Evolutionary conservation across 164 flowering plant species (phyloP).

Genomic region (Tinospora cordifolia): DNA sequence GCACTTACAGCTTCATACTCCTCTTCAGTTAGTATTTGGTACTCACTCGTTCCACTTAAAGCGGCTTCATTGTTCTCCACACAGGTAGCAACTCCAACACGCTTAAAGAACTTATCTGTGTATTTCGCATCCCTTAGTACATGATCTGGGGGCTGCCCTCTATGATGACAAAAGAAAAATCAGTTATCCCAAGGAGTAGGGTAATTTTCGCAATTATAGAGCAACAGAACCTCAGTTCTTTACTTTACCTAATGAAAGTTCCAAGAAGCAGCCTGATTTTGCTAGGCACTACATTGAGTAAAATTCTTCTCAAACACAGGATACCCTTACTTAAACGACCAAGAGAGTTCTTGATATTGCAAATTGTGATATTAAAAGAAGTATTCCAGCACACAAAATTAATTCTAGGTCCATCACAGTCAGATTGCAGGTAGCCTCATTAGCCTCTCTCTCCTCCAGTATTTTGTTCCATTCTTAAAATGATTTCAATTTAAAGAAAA

Average conservation of each 20-base stretch:
- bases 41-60: constrained; percentile 43
- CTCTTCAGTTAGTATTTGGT: constrained; percentile 60
- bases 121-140: constrained; percentile 74
- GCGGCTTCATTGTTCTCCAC: constrained; percentile 41
- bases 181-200: constrained; percentile 3
- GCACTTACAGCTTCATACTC: constrained; percentile 91
- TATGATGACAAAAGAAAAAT: constrained; percentile 24
- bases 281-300: not conserved
- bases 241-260: not conserved
- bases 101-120: constrained; percentile 82
- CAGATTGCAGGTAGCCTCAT: not conserved
- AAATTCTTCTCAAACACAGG: not conserved
- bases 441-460: not conserved
- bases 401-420: not conserved
- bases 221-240: not conserved
- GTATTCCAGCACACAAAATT: too few relatives aligned
- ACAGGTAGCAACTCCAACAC: constrained; percentile 47
- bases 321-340: too few relatives aligned
- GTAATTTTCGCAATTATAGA: not conserved
- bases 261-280: not conserved
- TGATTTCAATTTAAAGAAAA: not conserved
- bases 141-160: constrained; percentile 95
- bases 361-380: too few relatives aligned
- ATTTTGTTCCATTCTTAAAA: not conserved
- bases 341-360: too few relatives aligned